Percentiles rank a stretch among this genome's conserved stretches.
These are phyloP conservation scores for Aspergillus steynii DNA, from an alignment of 495 filamentous ascomycete species.

Conservation along the genomic window DNA sequence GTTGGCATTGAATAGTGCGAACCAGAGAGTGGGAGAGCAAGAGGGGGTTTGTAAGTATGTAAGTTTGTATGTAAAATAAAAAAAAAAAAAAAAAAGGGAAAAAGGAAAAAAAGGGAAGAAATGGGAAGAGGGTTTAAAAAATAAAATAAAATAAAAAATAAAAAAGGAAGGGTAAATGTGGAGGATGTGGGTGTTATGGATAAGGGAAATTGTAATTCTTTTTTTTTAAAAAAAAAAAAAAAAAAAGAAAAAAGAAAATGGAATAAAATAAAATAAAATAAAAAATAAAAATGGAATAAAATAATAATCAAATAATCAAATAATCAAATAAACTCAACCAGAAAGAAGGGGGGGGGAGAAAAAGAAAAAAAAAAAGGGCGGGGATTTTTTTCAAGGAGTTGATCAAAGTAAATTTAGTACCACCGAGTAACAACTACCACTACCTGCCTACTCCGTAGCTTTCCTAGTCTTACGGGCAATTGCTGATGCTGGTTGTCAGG, in stretches of 20 bases:
- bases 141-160: slow-evolving; percentile 1
- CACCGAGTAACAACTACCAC: neutral
- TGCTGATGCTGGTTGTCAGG: too few species aligned
- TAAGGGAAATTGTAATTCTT: slow-evolving; percentile 15
- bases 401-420: neutral
- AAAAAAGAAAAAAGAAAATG: slow-evolving; percentile 12
- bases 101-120: slow-evolving; percentile 19
- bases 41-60: slow-evolving; percentile 22
- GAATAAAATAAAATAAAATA: slow-evolving; percentile 19
- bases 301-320: neutral
- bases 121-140: slow-evolving; percentile 12
- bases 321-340: slow-evolving; percentile 15
- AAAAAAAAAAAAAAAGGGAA: slow-evolving; percentile 13
- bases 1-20: slow-evolving; percentile 51
- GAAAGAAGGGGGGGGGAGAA: slow-evolving; percentile 14
- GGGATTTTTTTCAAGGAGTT: neutral
- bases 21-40: slow-evolving; percentile 37
- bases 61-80: slow-evolving; percentile 14
- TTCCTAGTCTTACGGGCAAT: too few species aligned
- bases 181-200: slow-evolving; percentile 22
- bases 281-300: slow-evolving; percentile 7
- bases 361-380: slow-evolving; percentile 17
- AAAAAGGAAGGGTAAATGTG: slow-evolving; percentile 6
- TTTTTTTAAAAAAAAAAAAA: slow-evolving; percentile 17
- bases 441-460: neutral